Conservation (phyloP, 805 yeast species). For the Tanozyma kutaoensis region DNA sequence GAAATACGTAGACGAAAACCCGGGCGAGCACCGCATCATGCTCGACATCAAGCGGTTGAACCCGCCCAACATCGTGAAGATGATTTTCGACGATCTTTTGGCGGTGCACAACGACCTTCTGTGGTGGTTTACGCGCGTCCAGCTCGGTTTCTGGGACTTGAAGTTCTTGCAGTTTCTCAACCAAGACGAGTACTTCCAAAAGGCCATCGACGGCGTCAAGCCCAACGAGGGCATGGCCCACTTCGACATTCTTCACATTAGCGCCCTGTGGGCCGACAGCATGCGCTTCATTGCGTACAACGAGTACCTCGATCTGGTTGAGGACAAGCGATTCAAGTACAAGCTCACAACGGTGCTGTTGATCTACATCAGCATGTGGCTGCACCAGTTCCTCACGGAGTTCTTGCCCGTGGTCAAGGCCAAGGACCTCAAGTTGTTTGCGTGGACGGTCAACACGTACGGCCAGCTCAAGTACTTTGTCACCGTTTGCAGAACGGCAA, state of each 20-base stretch:
- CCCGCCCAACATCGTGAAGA: conserved; percentile 18
- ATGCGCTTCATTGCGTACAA: conserved; percentile 21
- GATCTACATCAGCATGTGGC: conserved; percentile 25
- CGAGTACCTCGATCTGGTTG: conserved; percentile 13
- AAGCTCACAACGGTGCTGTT: conserved; percentile 23
- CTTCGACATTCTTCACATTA: conserved; percentile 23
- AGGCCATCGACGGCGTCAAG: conserved; percentile 4
- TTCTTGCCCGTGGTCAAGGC: conserved; percentile 22
- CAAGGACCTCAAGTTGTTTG: conserved; percentile 18
- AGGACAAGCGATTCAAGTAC: conserved; percentile 9
- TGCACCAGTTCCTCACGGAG: conserved; percentile 15
- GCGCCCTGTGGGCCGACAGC: conserved; percentile 20
- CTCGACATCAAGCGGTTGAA: conserved; percentile 27
- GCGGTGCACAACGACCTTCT: conserved; percentile 13
- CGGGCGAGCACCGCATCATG: conserved; percentile 15
- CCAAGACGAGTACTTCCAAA: conserved; percentile 22
- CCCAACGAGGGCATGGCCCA: conserved; percentile 8
- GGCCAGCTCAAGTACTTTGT: conserved; percentile 21
- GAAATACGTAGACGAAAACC: conserved; percentile 4
- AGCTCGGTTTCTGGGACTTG: conserved; percentile 29
- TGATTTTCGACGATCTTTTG: conserved; percentile 16
- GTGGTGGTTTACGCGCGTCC: conserved; percentile 25
- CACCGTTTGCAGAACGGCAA: conserved; percentile 11
- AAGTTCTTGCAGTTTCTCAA: conserved; percentile 23
- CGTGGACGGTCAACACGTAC: conserved; percentile 27